Percentiles rank a stretch among this genome's conserved stretches.
phyloP scores from a whole-genome alignment of 2,329 filamentous ascomycete species.

The Diaporthe citrichinensis region DNA sequence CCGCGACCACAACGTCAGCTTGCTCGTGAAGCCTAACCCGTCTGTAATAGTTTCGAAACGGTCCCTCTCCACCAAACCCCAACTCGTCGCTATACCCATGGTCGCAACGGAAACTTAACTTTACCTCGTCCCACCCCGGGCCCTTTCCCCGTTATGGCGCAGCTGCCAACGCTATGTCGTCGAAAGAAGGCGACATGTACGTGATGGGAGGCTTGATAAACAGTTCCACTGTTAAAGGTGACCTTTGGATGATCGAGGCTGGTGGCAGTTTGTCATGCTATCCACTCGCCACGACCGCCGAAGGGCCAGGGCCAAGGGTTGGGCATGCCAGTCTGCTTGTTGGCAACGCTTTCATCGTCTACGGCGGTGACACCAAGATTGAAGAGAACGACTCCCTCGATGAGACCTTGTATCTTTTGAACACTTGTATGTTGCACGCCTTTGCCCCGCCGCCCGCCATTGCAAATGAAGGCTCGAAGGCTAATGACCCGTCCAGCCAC shows the following conservation, averaged over 20 bases:
- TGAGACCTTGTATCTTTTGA: conserved; percentile 95
- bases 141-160: conserved; percentile 98
- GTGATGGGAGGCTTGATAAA: conserved; percentile 98
- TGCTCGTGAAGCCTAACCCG: conserved; percentile 37
- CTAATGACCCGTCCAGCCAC: conserved; percentile 74
- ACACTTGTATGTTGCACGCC: conserved; percentile 82
- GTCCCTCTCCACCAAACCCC: conserved; percentile 63
- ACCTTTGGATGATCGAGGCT: conserved; percentile 97
- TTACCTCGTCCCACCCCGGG: conserved; percentile 84
- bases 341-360: conserved; percentile 98
- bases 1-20: not conserved
- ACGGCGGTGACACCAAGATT: conserved; percentile 97
- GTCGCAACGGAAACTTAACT: conserved; percentile 91
- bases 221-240: conserved; percentile 94
- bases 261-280: conserved; percentile 91
- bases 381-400: conserved; percentile 93
- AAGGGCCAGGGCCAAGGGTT: conserved; percentile 94
- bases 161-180: conserved; percentile 91
- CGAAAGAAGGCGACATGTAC: conserved; percentile 97
- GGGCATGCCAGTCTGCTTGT: conserved; percentile 95
- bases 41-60: conserved; percentile 67
- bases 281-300: conserved; percentile 89
- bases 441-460: not conserved
- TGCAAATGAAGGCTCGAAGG: not conserved
- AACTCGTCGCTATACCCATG: conserved; percentile 93